phyloP scores from a whole-genome alignment of 2,329 filamentous ascomycete genomes.

The Botrytis porri region DNA sequence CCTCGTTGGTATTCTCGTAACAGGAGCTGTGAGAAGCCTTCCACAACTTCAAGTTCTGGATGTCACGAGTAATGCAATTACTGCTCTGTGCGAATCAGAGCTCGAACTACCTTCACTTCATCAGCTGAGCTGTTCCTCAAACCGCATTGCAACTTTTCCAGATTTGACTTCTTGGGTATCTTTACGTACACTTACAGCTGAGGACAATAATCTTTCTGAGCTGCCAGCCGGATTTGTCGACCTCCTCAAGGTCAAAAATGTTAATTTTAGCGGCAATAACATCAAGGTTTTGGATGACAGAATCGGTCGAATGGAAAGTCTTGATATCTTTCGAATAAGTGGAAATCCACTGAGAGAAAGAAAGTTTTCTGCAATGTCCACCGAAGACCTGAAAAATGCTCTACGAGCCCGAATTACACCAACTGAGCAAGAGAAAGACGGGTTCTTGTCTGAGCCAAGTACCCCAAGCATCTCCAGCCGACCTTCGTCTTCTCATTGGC shows the following conservation, averaged over 20 bases:
- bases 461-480: constrained; percentile 23
- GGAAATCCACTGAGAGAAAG: constrained; percentile 91
- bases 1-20: constrained; percentile 69
- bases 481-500: constrained; percentile 34
- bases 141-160: constrained; percentile 71
- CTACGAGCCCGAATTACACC: constrained; percentile 66
- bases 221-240: constrained; percentile 74
- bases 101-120: constrained; percentile 64
- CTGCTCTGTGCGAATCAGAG: constrained; percentile 32
- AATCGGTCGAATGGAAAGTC: constrained; percentile 73
- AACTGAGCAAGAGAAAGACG: constrained; percentile 29
- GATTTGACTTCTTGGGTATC: constrained; percentile 70
- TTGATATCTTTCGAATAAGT: constrained; percentile 72
- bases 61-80: constrained; percentile 72
- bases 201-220: constrained; percentile 74
- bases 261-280: constrained; percentile 83
- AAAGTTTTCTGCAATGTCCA: constrained; percentile 77
- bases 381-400: constrained; percentile 75
- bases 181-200: constrained; percentile 69
- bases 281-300: constrained; percentile 72
- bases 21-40: constrained; percentile 55
- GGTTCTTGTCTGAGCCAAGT: constrained; percentile 33
- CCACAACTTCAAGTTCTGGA: constrained; percentile 71
- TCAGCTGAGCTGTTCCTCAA: constrained; percentile 74
- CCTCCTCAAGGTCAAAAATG: constrained; percentile 67